phyloP scores from a whole-genome alignment of 2,329 filamentous ascomycete species.

The Venturia pyrina region DNA sequence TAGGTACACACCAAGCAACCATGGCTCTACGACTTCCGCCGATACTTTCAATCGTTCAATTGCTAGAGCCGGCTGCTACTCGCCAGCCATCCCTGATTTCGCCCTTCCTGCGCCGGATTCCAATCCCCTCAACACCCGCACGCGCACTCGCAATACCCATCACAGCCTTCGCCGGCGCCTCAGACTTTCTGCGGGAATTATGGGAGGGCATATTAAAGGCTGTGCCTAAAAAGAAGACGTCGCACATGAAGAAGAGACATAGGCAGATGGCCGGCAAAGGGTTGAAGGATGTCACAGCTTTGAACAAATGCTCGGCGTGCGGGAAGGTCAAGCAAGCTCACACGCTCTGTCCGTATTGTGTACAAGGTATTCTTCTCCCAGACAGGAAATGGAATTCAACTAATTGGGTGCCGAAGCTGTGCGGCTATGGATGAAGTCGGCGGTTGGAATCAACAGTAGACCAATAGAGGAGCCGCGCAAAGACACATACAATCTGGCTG shows the following conservation, averaged over 20 bases:
- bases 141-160: slow-evolving; percentile 43
- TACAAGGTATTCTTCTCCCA: slow-evolving; percentile 54
- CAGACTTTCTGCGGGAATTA: slow-evolving; percentile 61
- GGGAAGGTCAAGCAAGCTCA: slow-evolving; percentile 83
- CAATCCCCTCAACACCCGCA: slow-evolving; percentile 30
- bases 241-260: slow-evolving; percentile 87
- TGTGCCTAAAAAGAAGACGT: slow-evolving; percentile 98
- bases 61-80: slow-evolving; percentile 20
- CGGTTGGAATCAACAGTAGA: background rate
- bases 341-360: slow-evolving; percentile 77
- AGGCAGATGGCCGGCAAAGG: slow-evolving; percentile 94
- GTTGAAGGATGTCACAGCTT: slow-evolving; percentile 74
- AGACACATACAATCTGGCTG: slow-evolving; percentile 1
- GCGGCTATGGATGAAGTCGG: background rate
- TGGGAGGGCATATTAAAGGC: slow-evolving; percentile 90
- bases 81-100: slow-evolving; percentile 15
- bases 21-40: slow-evolving; percentile 8
- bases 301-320: slow-evolving; percentile 85
- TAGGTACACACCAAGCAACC: background rate
- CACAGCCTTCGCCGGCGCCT: slow-evolving; percentile 25
- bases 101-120: slow-evolving; percentile 34
- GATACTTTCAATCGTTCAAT: background rate
- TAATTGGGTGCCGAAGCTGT: background rate
- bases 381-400: background rate
- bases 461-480: background rate